Evolutionary conservation across 257 asterid genomes (phyloP).

Genomic region (Handroanthus guayacan): DNA sequence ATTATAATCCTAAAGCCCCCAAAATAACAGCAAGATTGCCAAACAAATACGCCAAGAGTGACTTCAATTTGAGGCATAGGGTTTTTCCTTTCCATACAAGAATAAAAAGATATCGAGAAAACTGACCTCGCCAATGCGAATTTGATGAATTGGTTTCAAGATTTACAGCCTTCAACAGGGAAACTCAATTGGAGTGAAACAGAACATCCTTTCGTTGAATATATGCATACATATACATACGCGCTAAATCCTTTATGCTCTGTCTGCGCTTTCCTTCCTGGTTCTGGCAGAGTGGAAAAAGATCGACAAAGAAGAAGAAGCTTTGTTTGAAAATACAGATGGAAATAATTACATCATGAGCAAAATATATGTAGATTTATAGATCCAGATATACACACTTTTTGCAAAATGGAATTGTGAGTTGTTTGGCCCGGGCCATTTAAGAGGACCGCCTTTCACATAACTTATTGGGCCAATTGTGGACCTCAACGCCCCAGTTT

Average conservation of each 20-base stretch:
- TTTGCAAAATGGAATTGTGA: too few species aligned
- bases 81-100: constrained; percentile 4
- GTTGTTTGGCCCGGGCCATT: not conserved
- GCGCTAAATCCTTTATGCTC: constrained; percentile 8
- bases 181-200: constrained; percentile 37
- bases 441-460: not conserved
- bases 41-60: constrained; percentile 39
- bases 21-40: constrained; percentile 42
- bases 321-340: constrained; percentile 14
- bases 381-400: too few species aligned
- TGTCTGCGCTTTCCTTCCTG: constrained; percentile 23
- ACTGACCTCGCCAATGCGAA: constrained; percentile 34
- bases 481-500: not conserved
- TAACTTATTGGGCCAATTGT: not conserved
- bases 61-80: constrained; percentile 30
- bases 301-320: constrained; percentile 41
- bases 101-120: not conserved
- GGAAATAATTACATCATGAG: not conserved
- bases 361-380: too few species aligned
- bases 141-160: constrained; percentile 24
- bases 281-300: constrained; percentile 35
- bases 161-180: constrained; percentile 36
- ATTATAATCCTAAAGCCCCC: not conserved
- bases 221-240: not conserved
- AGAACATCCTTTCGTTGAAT: constrained; percentile 38